Conservation (phyloP, 495 filamentous ascomycete genomes). For the Diplogelasinospora grovesii region DNA sequence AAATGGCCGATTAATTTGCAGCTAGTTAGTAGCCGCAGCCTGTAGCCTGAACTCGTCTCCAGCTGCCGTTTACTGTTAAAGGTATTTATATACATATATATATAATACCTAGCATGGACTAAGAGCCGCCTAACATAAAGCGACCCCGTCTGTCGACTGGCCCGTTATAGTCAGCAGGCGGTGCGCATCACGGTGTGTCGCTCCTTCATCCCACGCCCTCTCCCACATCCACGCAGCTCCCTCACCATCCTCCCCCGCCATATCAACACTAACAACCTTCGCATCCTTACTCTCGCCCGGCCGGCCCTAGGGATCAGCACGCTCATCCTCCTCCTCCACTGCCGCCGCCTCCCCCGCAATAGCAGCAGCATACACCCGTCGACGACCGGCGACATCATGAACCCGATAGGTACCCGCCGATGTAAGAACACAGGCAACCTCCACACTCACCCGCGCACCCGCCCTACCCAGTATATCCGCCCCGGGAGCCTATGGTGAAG, state of each 20-base stretch:
- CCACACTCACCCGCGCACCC: conserved; percentile 41
- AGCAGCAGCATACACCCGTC: conserved; percentile 17
- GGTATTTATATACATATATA: conserved; percentile 27
- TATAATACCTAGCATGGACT: conserved; percentile 46
- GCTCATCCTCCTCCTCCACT: conserved; percentile 12
- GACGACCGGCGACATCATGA: conserved; percentile 46
- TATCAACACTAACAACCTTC: conserved; percentile 30
- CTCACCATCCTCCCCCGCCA: conserved; percentile 35
- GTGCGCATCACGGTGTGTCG: conserved; percentile 34
- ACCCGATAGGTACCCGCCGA: conserved; percentile 38
- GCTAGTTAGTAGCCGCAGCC: no score
- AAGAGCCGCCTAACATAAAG: conserved; percentile 39
- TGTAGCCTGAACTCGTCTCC: conserved; percentile 17
- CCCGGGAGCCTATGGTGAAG: conserved; percentile 41
- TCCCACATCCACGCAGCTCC: conserved; percentile 27
- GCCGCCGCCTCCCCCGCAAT: conserved; percentile 1
- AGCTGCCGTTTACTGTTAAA: conserved; percentile 30
- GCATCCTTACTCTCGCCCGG: conserved; percentile 32
- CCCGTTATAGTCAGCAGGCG: conserved; percentile 34
- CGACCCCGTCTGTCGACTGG: conserved; percentile 38
- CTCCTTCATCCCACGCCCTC: conserved; percentile 37
- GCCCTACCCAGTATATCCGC: conserved; percentile 29
- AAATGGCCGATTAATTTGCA: no score
- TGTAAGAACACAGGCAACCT: conserved; percentile 42
- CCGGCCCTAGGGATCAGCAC: conserved; percentile 26